Evolutionary conservation across 768 basidiomycete genomes (phyloP), one percentile per base, ranked within the genome.

Genomic region (Lactarius indigo): DNA sequence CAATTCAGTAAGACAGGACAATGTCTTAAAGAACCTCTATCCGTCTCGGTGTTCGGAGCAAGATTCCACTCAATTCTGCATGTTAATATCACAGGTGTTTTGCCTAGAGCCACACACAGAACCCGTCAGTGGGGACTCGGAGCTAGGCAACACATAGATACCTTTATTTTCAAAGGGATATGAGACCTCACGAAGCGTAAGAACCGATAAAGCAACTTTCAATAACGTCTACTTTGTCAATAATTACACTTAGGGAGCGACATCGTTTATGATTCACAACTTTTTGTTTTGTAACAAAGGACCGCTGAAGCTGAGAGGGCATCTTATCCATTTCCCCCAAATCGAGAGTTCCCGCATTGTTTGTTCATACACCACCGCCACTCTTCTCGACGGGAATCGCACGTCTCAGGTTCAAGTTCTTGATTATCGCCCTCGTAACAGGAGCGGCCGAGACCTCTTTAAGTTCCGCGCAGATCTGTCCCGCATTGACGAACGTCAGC

Each of bases 391-490:
- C 84, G 5, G 84, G 83, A 64, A 85, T 85, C 69, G 76, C 75
- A 60, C 75, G 77, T 57, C 82, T 74, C 64, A 81, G 74, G 39
- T 72, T 74, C 64, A 81, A 74, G 39, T 72, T 77, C 64, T 78
- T 78, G n/a, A 68, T 69, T 20, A 59, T 71, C 63, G 72, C 76
- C 66, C 65, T 71, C 13, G 74, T 75, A 59, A 67, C 73, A 41
- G 77, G 82, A 65, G 77, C 78, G 82, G 84, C 74, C 75, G 83
- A 72, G 57, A 88, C 83, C 69, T 90, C 90, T 75, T 87, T 91
- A 67, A 92, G 76, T 63, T 83, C 85, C 2, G 86, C 90, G 73
- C 89, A 92, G 42, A 92, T 83, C 91, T 92, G 18, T 54, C 18
- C 15, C 61, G 6, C 20, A 8, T 68, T 13, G 56, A 23, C 3